Evolutionary conservation across 768 basidiomycete species (phyloP), one percentile per base, ranked within the genome.

Genomic region (Mrakia gelida): DNA sequence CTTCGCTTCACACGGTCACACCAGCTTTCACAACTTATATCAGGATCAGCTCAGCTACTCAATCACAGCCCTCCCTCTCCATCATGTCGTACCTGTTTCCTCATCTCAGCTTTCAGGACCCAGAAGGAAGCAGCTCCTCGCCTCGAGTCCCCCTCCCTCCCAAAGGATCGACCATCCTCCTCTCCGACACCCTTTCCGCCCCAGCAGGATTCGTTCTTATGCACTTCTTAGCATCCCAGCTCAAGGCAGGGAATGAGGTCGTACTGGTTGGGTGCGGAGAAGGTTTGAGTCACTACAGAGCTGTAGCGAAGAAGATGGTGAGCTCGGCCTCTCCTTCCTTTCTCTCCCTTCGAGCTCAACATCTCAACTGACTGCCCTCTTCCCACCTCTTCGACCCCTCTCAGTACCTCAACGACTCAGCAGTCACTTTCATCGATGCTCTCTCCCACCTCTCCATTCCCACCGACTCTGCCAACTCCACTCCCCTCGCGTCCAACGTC

Each of bases 131-230:
- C 34, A 73, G 23, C 15, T 52, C 77, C 32, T 59, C 72, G 1
- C 28, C 65, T n/a, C 72, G 77, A 32, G 62, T 72, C 49, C 63
- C 77, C 1, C 13, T 78, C 32, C 77, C 77, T 8, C 77, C 73
- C 26, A 38, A 28, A 13, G 71, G 59, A 0, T 32, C 65, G 0
- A 70, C 52, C 21, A 32, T 74, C 62, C 77, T 78, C 63, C 45
- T 78, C 13, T 67, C 77, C 32, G 77, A 78, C 63, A 78, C 77
- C n/a, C 30, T 78, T 18, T 63, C 77, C 8, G 28, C 77, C n/a
- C 72, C 73, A 38, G 77, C 73, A 38, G 73, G 61, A 32, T 78
- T 78, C 38, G 49, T 78, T 7, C 77, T 78, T 21, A 30, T 62
- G 28, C 77, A 78, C 65, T 71, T 78, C 45, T 13, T 78, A 52